A percentile compares a stretch with the other conserved stretches of the same genome.
Evolutionary conservation across 1,284 basidiomycete species (phyloP).

Genomic region (Wallemia mellicola): DNA sequence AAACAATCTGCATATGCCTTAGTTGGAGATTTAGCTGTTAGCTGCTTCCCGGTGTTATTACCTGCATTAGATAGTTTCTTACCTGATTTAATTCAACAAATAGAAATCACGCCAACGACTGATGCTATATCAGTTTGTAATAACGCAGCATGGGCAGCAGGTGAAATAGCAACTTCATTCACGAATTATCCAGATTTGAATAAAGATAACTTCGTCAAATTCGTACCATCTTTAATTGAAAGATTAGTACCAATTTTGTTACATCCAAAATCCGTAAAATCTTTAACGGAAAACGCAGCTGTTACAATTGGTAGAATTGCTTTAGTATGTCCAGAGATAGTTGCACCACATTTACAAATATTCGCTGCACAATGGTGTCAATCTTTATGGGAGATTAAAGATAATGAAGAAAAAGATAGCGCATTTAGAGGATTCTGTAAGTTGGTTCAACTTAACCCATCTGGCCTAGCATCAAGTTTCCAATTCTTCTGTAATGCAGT

Average conservation of each 20-base stretch:
- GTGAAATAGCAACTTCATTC: slow-evolving; percentile 68
- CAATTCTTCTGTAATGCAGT: slow-evolving; percentile 94
- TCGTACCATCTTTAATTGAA: slow-evolving; percentile 56
- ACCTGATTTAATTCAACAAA: slow-evolving; percentile 61
- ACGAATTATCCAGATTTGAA: background rate
- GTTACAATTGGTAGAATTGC: slow-evolving; percentile 96
- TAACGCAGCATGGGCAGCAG: slow-evolving; percentile 98
- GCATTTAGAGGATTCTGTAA: slow-evolving; percentile 94
- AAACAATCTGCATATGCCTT: slow-evolving; percentile 90
- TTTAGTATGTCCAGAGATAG: slow-evolving; percentile 57
- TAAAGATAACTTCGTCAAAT: slow-evolving; percentile 15
- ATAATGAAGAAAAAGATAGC: slow-evolving; percentile 99
- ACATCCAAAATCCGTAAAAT: slow-evolving; percentile 66
- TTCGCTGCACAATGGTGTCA: slow-evolving; percentile 94
- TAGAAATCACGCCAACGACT: slow-evolving; percentile 62
- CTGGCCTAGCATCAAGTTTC: slow-evolving; percentile 60
- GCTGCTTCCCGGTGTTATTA: slow-evolving; percentile 57
- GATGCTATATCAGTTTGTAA: slow-evolving; percentile 93
- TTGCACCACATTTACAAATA: slow-evolving; percentile 64
- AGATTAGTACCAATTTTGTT: slow-evolving; percentile 76
- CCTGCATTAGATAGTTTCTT: slow-evolving; percentile 64
- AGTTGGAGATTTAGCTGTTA: slow-evolving; percentile 90
- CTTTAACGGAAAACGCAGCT: slow-evolving; percentile 87
- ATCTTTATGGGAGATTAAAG: slow-evolving; percentile 88
- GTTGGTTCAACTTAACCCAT: slow-evolving; percentile 75